Evolutionary conservation across 2,329 filamentous ascomycete species (phyloP), one percentile per base, ranked within the genome.

Genomic region (Pestalotiopsis sp.): DNA sequence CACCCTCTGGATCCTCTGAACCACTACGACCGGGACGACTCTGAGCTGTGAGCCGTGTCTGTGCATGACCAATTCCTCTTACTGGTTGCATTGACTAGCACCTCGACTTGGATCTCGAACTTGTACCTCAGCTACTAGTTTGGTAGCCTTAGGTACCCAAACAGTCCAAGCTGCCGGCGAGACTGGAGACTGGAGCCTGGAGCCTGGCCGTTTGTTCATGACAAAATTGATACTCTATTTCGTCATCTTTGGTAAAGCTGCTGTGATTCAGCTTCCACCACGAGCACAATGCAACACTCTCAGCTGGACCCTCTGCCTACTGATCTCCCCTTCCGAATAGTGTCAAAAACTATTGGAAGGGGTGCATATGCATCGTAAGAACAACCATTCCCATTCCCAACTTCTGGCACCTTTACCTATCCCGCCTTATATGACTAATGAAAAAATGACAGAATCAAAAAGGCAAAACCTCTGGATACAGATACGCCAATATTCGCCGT

Each of bases 351-450:
- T 14, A 97, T 99, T 75, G 96, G 96, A 68, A 92, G 94, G 79
- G 96, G 96, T 75, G 96, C 96, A 75, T 99, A 99, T 87, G 96
- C 96, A 79, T 98, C 94, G 95, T 98, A 83, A 81, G 87, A 79
- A 63, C 59, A 68, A 20, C 31, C 66, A 36, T n/a, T 23, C 40
- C 14, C 36, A 13, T n/a, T 82, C 60, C 62, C 68, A 60, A 52
- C 64, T 67, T 52, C 62, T 66, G 62, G 14, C 36, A 4, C 11
- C 38, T 17, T 23, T 20, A 23, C 41, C 23, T 14, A 20, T 59
- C 25, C 12, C 12, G 23, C 12, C 12, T 9, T 20, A 36, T 11
- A 17, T 27, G 70, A 68, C 70, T 75, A 73, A 58, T 71, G 68
- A 9, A 23, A 41, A 41, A 60, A 66, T 68, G 61, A 68, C 80